Base-by-base conservation (phyloP, 371 early-diverging fungal genomes). In the Circinella minor region DNA sequence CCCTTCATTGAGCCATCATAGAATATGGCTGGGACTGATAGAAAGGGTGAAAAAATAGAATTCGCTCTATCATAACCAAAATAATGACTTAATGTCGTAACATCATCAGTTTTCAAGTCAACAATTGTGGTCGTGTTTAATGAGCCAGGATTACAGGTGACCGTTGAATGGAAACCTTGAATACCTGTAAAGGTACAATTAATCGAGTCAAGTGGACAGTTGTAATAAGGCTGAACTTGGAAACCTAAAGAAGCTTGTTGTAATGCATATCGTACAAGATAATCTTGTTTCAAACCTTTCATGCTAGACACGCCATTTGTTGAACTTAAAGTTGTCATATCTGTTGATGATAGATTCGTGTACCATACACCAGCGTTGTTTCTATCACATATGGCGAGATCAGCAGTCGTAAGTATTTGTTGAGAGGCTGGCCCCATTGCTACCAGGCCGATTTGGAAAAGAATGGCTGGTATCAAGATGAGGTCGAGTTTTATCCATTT, bases 1-100 rank as follows among this genome's bases (percentile, higher is more conserved):
- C 73, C 73, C 0, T 43, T 51, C 73, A 73, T 73, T 34, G 67
- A 47, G 39, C 64, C 73, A 10, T 49, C 62, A 38, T 73, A 73
- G 48, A 64, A 69, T 7, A 60, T 57, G 14, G 8, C 17, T 1
- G 73, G 73, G 1, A 73, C 59, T 17, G 14, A 15, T 3, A 60
- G 57, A 10, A 18, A 15, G 7, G 69, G 62, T 5, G 55, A 8
- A 27, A 55, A 60, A 36, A 48, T 15, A 0, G 61, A n/a, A 20
- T 68, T 36, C 2, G 15, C 34, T 10, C 18, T 62, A 61, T 61
- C 62, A 47, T 57, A 63, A 0, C 66, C 60, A 38, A 51, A 66
- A 20, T 68, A 69, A 11, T 48, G 47, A 17, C 39, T 18, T 11
- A 73, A 14, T 0, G 73, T 73, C 13, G 66, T 69, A 11, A 63